Evolutionary conservation across 768 basidiomycete species (phyloP).

Genomic region (Tylopilus balloui): DNA sequence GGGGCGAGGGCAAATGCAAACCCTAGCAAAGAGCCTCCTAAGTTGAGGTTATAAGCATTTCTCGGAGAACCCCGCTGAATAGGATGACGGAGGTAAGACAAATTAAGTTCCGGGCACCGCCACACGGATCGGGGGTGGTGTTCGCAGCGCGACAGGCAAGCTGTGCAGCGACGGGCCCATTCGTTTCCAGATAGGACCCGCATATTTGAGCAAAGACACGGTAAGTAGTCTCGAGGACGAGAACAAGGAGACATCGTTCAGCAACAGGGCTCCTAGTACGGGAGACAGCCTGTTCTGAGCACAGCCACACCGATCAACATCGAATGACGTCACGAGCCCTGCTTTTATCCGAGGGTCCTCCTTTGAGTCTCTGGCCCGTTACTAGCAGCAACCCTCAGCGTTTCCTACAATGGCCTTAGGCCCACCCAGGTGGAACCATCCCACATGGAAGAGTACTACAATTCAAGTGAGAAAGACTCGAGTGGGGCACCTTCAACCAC

Average conservation of each 20-base stretch:
- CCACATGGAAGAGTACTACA: slow-evolving; percentile 35
- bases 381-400: slow-evolving; percentile 72
- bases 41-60: background rate
- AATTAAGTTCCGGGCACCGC: background rate
- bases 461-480: slow-evolving; percentile 87
- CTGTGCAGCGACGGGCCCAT: too few relatives aligned
- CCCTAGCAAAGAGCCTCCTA: background rate
- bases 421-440: slow-evolving; percentile 2
- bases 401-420: slow-evolving; percentile 87
- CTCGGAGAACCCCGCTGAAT: background rate
- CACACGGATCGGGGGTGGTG: background rate
- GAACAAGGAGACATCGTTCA: too few relatives aligned
- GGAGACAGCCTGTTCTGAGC: too few relatives aligned
- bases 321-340: too few relatives aligned
- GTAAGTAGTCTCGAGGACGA: too few relatives aligned
- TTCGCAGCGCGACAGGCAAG: too few relatives aligned
- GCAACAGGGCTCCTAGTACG: too few relatives aligned
- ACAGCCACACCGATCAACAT: too few relatives aligned
- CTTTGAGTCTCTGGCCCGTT: slow-evolving; percentile 86
- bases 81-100: background rate
- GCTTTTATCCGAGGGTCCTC: slow-evolving; percentile 94
- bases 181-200: too few relatives aligned
- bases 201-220: too few relatives aligned
- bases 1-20: background rate
- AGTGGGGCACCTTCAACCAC: slow-evolving; percentile 93